Evolutionary conservation across 495 filamentous ascomycete species (phyloP), one percentile per base, ranked within the genome.

Genomic region (Neurospora intermedia): DNA sequence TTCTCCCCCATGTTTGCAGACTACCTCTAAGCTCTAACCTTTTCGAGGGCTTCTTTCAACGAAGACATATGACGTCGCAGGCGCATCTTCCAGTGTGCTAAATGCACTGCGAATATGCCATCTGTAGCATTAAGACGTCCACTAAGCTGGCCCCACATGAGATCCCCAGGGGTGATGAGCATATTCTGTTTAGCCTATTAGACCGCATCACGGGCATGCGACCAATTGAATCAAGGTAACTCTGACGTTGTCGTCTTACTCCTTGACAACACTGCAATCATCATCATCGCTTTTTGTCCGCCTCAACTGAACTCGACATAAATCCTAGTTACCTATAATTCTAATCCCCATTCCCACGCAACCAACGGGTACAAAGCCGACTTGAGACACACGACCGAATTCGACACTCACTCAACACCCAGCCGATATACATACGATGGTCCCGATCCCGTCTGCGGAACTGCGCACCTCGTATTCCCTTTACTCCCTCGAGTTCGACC

Each of bases 401-500:
- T 43, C 39, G 23, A 31, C 16, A 16, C 23, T n/a, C 3, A 39
- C 23, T 2, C 10, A 1, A 62, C 13, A 62, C 13, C 23, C 54
- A 35, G 23, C 23, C 27, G 54, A 66, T 66, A 15, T 15, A 31
- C 9, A 66, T 23, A 42, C 78, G 31, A 81, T 81, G 80, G 77
- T 77, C 38, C 13, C 70, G 6, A 78, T 81, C 66, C 77, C 76
- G 39, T 75, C 77, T 4, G 71, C 76, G 73, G 76, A 78, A 38
- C 39, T 77, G 11, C 71, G 72, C 11, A 87, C 97, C 72, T 88
- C 89, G 31, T 98, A 95, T 79, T 95, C 96, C n/a, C 86, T 97
- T 48, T 97, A 93, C 81, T 88, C 92, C 23, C 92, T 91, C 75
- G 95, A 94, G 78, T 98, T 98, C 81, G 92, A 96, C 78, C 91